Percentiles rank a stretch among this genome's conserved stretches.
Evolutionary conservation across 2,329 filamentous ascomycete genomes (phyloP).

Genomic region (Grosmannia clavigera): DNA sequence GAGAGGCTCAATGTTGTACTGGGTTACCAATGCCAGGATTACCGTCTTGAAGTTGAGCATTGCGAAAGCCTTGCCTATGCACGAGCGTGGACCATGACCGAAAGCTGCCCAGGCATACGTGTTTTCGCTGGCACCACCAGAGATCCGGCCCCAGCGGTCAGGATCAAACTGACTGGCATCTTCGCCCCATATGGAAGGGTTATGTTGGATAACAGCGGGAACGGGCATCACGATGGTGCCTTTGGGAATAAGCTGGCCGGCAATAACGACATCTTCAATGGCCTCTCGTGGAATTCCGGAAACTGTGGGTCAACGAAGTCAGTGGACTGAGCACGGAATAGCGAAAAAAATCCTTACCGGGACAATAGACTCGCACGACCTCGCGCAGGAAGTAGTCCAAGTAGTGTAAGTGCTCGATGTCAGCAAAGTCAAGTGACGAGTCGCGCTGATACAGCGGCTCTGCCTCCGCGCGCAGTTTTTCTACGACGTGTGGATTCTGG

Average conservation of each 20-base stretch:
- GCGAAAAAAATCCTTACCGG: slow-evolving; percentile 13
- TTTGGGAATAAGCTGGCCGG: slow-evolving; percentile 15
- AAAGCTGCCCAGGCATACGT: slow-evolving; percentile 24
- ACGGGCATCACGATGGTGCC: slow-evolving; percentile 14
- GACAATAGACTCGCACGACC: slow-evolving; percentile 20
- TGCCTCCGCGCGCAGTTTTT: slow-evolving; percentile 14
- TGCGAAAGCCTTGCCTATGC: slow-evolving; percentile 24
- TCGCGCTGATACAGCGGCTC: neutral
- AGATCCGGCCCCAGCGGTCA: slow-evolving; percentile 12
- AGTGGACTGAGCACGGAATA: neutral
- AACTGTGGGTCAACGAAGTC: neutral
- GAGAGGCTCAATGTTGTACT: slow-evolving; percentile 12
- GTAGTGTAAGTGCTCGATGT: slow-evolving; percentile 17
- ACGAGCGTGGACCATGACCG: slow-evolving; percentile 24
- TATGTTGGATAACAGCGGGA: slow-evolving; percentile 12
- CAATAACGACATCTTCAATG: slow-evolving; percentile 12
- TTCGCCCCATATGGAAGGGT: slow-evolving; percentile 15
- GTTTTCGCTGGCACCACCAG: slow-evolving; percentile 12
- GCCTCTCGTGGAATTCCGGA: slow-evolving; percentile 9
- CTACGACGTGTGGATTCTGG: slow-evolving; percentile 19
- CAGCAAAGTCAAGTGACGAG: neutral
- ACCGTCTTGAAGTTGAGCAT: slow-evolving; percentile 26
- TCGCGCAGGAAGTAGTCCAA: slow-evolving; percentile 24
- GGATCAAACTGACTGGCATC: slow-evolving; percentile 15
- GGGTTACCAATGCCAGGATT: slow-evolving; percentile 19